Evolutionary conservation across 768 basidiomycete genomes (phyloP), one percentile per base, ranked within the genome.

Genomic region (Kwoniella mangroviensis): DNA sequence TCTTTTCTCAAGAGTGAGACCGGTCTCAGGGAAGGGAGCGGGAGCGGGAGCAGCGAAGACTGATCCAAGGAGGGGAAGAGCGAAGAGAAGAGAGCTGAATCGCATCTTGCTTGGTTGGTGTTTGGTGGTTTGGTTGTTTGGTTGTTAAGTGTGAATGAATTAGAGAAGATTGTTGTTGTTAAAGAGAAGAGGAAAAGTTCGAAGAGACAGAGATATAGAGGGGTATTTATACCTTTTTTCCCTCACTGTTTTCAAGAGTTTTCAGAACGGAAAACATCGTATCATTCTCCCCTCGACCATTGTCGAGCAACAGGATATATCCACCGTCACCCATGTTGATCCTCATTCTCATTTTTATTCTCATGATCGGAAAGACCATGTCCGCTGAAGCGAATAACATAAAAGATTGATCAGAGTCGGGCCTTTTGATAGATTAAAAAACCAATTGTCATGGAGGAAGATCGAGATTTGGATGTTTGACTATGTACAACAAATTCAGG

Each of bases 211-310:
- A 49, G 45, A 45, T 17, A 21, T 34, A n/a, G 28, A 51, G 60
- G 60, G 59, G 60, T 68, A 62, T 68, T 62, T 68, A 68, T 67
- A 67, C 49, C 58, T 67, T 59, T 67, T 59, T 67, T 66, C 54
- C 21, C 4, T 13, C 21, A 12, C 7, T n/a, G 4, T 19, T n/a
- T 28, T 17, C 24, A 13, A 17, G 21, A 26, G n/a, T n/a, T 12
- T 10, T 12, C 53, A n/a, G 15, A 4, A 21, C 15, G n/a, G 53
- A 54, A 19, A 11, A 22, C 9, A 54, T 54, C 24, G 19, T 21
- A 5, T 1, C 53, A 54, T 24, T 19, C 13, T 49, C 19, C 11
- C 45, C 4, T 49, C 15, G 4, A 4, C 10, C 45, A 19, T 15
- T 49, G 45, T 15, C 13, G 45, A 49, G 13, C 7, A 19, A 17